Conservation (phyloP, 495 filamentous ascomycete species). For the Neurospora sp. region DNA sequence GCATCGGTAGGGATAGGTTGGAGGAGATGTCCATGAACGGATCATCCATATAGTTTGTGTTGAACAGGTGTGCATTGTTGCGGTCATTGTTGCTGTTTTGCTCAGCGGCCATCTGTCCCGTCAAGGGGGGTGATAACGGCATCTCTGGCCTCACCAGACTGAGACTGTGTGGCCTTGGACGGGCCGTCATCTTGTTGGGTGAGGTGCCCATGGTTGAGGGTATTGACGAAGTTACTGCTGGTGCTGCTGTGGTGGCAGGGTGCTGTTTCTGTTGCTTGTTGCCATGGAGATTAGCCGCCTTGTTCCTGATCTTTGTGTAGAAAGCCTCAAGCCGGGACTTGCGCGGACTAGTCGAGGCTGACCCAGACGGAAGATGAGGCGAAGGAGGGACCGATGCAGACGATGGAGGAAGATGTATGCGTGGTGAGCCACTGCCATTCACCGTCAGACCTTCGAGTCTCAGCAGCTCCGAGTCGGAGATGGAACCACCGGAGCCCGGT, state of each 20-base stretch:
- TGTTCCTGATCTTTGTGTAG: slow-evolving; percentile 20
- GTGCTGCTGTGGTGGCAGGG: background rate
- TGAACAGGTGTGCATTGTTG: slow-evolving; percentile 14
- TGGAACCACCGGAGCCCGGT: slow-evolving; percentile 22
- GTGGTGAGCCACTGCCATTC: slow-evolving; percentile 20
- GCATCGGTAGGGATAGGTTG: slow-evolving; percentile 10
- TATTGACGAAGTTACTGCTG: background rate
- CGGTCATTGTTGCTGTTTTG: background rate
- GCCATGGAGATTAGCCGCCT: slow-evolving; percentile 13
- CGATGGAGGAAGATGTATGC: slow-evolving; percentile 12
- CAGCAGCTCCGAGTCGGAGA: slow-evolving; percentile 38
- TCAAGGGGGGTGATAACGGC: slow-evolving; percentile 27
- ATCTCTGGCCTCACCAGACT: slow-evolving; percentile 9
- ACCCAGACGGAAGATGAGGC: slow-evolving; percentile 7
- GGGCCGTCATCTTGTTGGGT: background rate
- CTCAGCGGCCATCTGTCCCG: slow-evolving; percentile 15
- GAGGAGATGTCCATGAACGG: slow-evolving; percentile 20
- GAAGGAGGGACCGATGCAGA: slow-evolving; percentile 21
- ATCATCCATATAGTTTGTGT: slow-evolving; percentile 23
- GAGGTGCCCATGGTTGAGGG: slow-evolving; percentile 18
- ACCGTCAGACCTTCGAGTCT: slow-evolving; percentile 36
- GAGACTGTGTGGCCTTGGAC: slow-evolving; percentile 7
- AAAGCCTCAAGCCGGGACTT: slow-evolving; percentile 18
- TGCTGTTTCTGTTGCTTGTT: slow-evolving; percentile 7
- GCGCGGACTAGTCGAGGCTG: slow-evolving; percentile 9